Percentiles rank a stretch among this genome's conserved stretches.
These are phyloP conservation scores for Metschnikowia cerradonensis DNA, from an alignment of 805 yeast species.

Conservation along the genomic window DNA sequence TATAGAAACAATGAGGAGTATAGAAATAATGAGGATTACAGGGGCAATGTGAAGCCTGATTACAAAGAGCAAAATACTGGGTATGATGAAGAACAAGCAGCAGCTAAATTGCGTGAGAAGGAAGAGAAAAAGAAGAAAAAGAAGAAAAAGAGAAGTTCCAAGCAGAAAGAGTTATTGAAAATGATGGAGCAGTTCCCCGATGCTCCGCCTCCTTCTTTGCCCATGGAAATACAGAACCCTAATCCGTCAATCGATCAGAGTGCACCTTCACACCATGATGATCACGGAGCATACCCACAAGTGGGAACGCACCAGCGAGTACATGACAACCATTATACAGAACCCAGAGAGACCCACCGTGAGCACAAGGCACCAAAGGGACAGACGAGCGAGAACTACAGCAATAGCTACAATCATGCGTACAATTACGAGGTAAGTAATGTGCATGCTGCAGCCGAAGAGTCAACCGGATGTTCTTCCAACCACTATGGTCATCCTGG, in stretches of 20 bases:
- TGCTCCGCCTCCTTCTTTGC: constrained; percentile 18
- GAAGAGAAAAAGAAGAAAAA: constrained; percentile 8
- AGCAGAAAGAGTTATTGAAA: constrained; percentile 4
- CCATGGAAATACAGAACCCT: not conserved
- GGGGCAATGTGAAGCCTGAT: not conserved
- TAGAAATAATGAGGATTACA: not conserved
- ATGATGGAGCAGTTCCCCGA: constrained; percentile 14
- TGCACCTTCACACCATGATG: not conserved
- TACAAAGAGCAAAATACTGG: not conserved
- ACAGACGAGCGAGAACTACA: not conserved
- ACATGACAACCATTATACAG: not conserved
- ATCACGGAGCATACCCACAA: not conserved
- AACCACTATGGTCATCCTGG: not conserved
- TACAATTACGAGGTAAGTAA: not conserved
- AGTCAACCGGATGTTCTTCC: not conserved
- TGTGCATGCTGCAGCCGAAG: not conserved
- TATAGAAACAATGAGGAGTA: not conserved
- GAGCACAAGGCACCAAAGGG: not conserved
- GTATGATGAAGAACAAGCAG: not conserved
- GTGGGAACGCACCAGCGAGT: not conserved
- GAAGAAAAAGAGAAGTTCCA: constrained; percentile 14
- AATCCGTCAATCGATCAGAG: not conserved
- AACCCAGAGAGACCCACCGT: not conserved
- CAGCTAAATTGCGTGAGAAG: not conserved
- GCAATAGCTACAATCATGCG: not conserved